A percentile compares a stretch with the other conserved stretches of the same genome.
These are phyloP conservation scores for Brettanomyces anomalus DNA, from an alignment of 805 yeast genomes.

Conservation along the genomic window DNA sequence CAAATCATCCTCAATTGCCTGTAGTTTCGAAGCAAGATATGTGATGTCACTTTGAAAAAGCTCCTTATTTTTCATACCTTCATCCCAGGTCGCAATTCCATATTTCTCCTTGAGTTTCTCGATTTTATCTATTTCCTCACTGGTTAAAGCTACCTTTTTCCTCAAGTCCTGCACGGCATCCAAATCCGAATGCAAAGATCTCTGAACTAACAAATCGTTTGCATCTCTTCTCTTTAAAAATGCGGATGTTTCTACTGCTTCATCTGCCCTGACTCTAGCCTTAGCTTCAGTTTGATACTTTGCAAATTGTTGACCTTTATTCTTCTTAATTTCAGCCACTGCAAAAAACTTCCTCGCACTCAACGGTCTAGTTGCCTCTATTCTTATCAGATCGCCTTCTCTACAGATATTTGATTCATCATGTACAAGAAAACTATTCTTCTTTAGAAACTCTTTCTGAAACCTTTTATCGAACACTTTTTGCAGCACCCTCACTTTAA, in stretches of 20 bases:
- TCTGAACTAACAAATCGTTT: conserved; percentile 13
- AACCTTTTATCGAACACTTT: conserved; percentile 62
- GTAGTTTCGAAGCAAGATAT: conserved; percentile 16
- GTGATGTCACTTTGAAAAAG: conserved; percentile 21
- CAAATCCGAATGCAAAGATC: conserved; percentile 25
- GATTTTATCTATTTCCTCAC: conserved; percentile 29
- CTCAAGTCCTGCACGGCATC: conserved; percentile 12
- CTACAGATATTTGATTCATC: conserved; percentile 88
- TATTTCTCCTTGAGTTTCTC: conserved; percentile 26
- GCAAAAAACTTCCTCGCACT: conserved; percentile 80
- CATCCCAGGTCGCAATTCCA: conserved; percentile 19
- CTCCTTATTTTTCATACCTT: conserved; percentile 18
- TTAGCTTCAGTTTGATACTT: conserved; percentile 69
- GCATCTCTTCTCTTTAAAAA: conserved; percentile 43
- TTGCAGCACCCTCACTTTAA: conserved; percentile 81
- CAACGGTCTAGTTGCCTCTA: conserved; percentile 80
- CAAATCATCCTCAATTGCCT: conserved; percentile 13
- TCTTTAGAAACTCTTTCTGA: conserved; percentile 65
- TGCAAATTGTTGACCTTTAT: conserved; percentile 88
- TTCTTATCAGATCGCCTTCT: conserved; percentile 93
- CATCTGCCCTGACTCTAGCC: conserved; percentile 57
- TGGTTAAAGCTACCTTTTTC: conserved; percentile 10
- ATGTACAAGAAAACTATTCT: conserved; percentile 84
- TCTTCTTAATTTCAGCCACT: conserved; percentile 81
- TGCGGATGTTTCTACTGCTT: conserved; percentile 42